Evolutionary conservation across 2,329 filamentous ascomycete genomes (phyloP), one percentile per base, ranked within the genome.

Genomic region (Pseudogymnoascus sp.): DNA sequence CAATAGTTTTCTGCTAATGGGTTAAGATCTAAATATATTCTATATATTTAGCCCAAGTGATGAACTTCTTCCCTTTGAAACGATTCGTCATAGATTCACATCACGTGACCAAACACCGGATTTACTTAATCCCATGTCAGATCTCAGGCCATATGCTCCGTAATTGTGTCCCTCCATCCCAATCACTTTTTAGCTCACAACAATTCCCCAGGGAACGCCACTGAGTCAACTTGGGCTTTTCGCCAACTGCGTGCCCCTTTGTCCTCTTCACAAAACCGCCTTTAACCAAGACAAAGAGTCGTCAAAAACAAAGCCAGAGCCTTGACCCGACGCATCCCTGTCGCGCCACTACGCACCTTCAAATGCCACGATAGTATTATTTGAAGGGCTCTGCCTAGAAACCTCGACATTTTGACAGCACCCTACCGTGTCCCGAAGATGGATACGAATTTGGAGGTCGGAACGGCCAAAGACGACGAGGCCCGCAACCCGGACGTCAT

Each of bases 401-500:
- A 65, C 60, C 56, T 64, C 50, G 28, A 33, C n/a, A 33, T 33
- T 56, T 33, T 33, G 50, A 33, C 14, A 56, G 8, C 50, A 22
- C 50, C 50, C 50, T 12, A 5, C 28, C n/a, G n/a, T 14, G 28
- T n/a, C 50, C 19, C 14, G 6, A 56, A 12, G n/a, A 56, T 56
- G 50, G 50, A 56, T 56, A 22, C 28, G 10, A 56, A 56, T 14
- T 4, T 33, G 28, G 28, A 33, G 28, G 50, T 56, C 16, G 50
- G 28, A 33, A 6, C 50, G 50, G 50, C 28, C 50, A 56, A 33
- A n/a, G 50, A 22, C 28, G 16, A 56, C 46, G 59, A 66, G 37
- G 63, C 62, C 61, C 71, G 65, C 61, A 67, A 69, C 50, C 78
- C 80, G 37, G 82, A 85, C 67, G 68, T 84, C 68, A 85, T 84